Base-by-base conservation (phyloP, 2,329 filamentous ascomycete species). In the Periconia digitata region DNA sequence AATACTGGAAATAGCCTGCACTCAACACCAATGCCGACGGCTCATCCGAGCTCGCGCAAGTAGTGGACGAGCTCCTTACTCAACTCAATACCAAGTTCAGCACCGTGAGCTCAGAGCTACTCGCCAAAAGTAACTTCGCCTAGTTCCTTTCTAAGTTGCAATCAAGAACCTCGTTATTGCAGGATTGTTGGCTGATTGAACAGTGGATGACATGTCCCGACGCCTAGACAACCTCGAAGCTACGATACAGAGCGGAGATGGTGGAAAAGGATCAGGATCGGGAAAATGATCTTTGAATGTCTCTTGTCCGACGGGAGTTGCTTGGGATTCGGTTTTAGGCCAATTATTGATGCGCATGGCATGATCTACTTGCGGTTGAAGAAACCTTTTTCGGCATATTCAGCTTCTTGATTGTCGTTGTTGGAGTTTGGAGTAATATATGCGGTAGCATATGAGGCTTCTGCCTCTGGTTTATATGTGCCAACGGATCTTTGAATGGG, bases 131-230 rank as follows among this genome's bases (percentile, higher is more conserved):
- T 95, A 72, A 69, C 85, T 76, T 10, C 24, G 37, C 23, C 16
- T 35, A 12, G 4, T 44, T 27, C 43, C 18, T 47, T n/a, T 40
- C 16, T 17, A 40, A 40, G 16, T 17, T 21, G 13, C 16, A n/a
- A n/a, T n/a, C n/a, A n/a, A n/a, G n/a, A n/a, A n/a, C n/a, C n/a
- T n/a, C n/a, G 36, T 43, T 54, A 8, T 50, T 8, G 23, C 6
- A 2, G 16, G 4, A 15, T 36, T 50, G 20, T 21, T 40, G 13
- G 10, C 21, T 13, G 18, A 40, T 12, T 3, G 23, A 18, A n/a
- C 21, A 96, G 91, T 96, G 88, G 92, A 96, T 66, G 91, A 96
- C 55, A 96, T 96, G 91, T 88, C 89, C 13, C 81, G 87, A 51
- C 84, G 92, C 21, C 75, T 96, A 18, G 92, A 96, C 67, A 90